Conservation (phyloP, 768 basidiomycete genomes). For the Russula foetens region DNA sequence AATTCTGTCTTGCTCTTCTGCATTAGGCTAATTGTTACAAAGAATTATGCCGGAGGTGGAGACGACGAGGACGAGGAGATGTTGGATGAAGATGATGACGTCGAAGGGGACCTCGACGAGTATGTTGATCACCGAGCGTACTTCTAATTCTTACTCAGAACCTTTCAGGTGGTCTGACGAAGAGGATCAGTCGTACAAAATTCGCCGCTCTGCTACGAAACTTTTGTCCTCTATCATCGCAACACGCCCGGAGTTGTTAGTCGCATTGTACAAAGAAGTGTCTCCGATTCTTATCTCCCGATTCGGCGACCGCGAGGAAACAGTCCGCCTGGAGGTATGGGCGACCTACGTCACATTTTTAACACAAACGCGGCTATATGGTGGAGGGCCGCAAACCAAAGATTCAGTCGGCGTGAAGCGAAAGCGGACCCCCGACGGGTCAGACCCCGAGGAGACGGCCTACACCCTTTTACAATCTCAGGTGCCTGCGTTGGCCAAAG, state of each 20-base stretch:
- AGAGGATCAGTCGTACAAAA: slow-evolving; percentile 97
- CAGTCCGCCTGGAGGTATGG: slow-evolving; percentile 90
- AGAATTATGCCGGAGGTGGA: slow-evolving; percentile 71
- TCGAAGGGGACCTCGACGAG: slow-evolving; percentile 75
- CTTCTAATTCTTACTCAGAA: slow-evolving; percentile 1
- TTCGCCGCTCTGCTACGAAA: slow-evolving; percentile 89
- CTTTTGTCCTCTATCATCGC: slow-evolving; percentile 76
- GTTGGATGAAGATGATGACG: slow-evolving; percentile 64
- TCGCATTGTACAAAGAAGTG: slow-evolving; percentile 71
- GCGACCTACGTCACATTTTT: slow-evolving; percentile 75
- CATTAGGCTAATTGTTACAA: slow-evolving; percentile 4
- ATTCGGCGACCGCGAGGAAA: slow-evolving; percentile 92
- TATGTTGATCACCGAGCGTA: slow-evolving; percentile 29
- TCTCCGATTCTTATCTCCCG: slow-evolving; percentile 86
- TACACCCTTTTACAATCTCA: slow-evolving; percentile 64
- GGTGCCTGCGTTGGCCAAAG: slow-evolving; percentile 71
- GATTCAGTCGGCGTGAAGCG: slow-evolving; percentile 55
- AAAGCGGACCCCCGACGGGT: slow-evolving; percentile 69
- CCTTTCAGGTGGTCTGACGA: slow-evolving; percentile 83
- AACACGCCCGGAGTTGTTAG: slow-evolving; percentile 84
- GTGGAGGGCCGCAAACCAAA: slow-evolving; percentile 47
- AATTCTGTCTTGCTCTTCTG: not conserved
- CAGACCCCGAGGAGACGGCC: slow-evolving; percentile 68
- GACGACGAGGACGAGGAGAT: slow-evolving; percentile 60
- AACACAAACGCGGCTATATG: slow-evolving; percentile 77